Conservation (phyloP, 345 rosid species). For the Salix purpurea region DNA sequence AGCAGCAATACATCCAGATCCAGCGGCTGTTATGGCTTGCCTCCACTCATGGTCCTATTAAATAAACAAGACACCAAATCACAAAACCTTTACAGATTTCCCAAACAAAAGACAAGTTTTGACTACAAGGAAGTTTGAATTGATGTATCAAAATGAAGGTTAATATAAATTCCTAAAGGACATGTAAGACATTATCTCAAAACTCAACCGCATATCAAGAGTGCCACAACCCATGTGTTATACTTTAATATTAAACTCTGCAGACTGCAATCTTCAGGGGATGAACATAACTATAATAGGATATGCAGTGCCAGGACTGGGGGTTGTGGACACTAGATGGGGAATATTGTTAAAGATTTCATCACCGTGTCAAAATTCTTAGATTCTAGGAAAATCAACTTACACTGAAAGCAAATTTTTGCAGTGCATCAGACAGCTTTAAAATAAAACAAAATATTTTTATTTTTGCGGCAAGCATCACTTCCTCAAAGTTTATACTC, state of each 20-base stretch:
- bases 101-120: background rate
- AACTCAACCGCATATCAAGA: too few species aligned
- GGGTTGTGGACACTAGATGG: background rate
- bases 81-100: too few species aligned
- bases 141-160: background rate
- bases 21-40: constrained; percentile 95
- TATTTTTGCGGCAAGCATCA: background rate
- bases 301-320: background rate
- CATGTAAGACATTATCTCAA: background rate
- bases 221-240: background rate
- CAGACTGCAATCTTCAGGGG: background rate
- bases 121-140: background rate
- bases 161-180: background rate
- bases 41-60: constrained; percentile 92
- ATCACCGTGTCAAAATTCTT: background rate
- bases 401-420: background rate
- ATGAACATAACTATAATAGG: background rate
- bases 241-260: background rate
- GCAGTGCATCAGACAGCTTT: background rate
- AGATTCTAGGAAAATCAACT: background rate
- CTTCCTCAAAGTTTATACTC: background rate
- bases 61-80: constrained; percentile 4
- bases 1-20: constrained; percentile 97
- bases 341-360: background rate
- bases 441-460: background rate